Conservation (phyloP, 1,139 yeast species). For the Pichia inconspicua region DNA sequence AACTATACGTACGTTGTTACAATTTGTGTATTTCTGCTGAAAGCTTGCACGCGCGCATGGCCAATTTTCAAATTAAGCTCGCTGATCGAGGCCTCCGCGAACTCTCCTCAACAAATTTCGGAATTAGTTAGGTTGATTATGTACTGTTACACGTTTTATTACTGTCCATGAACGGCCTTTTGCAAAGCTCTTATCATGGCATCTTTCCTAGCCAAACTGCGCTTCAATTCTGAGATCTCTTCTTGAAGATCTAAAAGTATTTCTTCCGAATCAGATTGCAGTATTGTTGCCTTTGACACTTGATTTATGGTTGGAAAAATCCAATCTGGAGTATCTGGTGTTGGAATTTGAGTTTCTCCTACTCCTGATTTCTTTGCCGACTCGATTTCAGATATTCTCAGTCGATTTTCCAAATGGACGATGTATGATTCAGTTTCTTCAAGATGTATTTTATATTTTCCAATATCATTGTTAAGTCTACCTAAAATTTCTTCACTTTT, state of each 20-base stretch:
- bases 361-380: conserved; percentile 3
- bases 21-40: too few species aligned
- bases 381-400: conserved; percentile 33
- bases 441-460: conserved; percentile 3
- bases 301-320: too few species aligned
- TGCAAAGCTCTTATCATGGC: conserved; percentile 70
- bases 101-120: too few species aligned
- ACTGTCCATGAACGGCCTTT: conserved; percentile 24
- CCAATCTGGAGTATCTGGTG: background rate
- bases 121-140: too few species aligned
- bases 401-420: conserved; percentile 51
- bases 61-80: too few species aligned
- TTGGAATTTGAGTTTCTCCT: background rate
- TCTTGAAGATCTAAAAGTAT: conserved; percentile 54
- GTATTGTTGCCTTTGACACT: background rate
- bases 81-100: too few species aligned
- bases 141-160: background rate
- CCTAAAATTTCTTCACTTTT: background rate
- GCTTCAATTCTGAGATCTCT: conserved; percentile 60
- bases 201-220: conserved; percentile 60
- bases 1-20: too few species aligned
- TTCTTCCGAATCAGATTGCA: conserved; percentile 5
- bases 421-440: conserved; percentile 62
- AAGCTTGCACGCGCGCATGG: too few species aligned
- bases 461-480: background rate